Base-by-base conservation (phyloP, 192 early-diverging fungal genomes). In the Haplosporangium gracile region DNA sequence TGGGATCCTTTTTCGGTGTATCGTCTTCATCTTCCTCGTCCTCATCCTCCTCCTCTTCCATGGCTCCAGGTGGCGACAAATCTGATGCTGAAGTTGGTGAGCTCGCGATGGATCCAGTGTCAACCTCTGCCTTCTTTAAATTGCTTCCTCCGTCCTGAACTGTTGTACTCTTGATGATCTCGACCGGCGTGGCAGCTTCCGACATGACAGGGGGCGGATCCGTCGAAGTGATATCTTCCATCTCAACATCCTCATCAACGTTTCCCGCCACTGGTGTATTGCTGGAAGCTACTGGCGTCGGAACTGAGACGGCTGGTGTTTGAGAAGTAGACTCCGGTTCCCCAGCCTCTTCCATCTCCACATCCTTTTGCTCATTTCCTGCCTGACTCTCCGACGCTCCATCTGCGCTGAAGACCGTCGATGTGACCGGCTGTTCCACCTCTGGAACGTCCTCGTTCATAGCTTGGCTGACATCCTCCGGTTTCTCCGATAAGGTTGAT, bases 341-440 rank as follows among this genome's bases (percentile, higher is more conserved):
- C 1, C 63, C 63, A 2, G 47, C 76, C 43, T 83, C 82, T 51
- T 85, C 82, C 82, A 85, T 85, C 57, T 82, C 75, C 26, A 82
- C 42, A 77, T 82, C 81, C 38, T 70, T 26, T 39, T 24, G 70
- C 29, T 82, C 75, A n/a, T 39, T 72, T 29, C 8, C 36, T 18
- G 68, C 38, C 29, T 78, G n/a, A 38, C n/a, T 42, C 5, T 73
- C 38, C 7, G 11, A 65, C 60, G 4, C 20, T n/a, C 5, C 57
- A 70, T 68, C 60, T 16, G 45, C 22, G 11, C 24, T 39, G 20
- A 49, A 22, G 39, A 1, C 24, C 9, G 74, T n/a, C 3, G 42
- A 4, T 9, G 29, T 34, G 2, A 53, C 13, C 9, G 69, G 36
- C 32, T 69, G 45, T 18, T 40, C 29, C 72, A 34, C 75, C 13